A percentile compares a stretch with the other conserved stretches of the same genome.
phyloP scores from a whole-genome alignment of 2,329 filamentous ascomycete genomes.

The Akanthomyces lecanii region DNA sequence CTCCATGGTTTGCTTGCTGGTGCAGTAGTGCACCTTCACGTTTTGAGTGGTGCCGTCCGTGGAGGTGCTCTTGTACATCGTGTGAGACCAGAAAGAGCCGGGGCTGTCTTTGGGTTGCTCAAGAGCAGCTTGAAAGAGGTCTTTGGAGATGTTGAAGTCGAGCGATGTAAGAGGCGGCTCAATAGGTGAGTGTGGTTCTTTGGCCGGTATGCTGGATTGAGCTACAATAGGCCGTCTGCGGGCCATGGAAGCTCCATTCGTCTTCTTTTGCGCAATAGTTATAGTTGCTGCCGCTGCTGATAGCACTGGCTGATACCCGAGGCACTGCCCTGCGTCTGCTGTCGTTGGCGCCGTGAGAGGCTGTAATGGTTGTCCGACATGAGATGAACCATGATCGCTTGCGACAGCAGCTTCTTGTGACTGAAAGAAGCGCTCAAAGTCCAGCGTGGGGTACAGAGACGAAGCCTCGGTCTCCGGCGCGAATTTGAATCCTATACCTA shows the following conservation, averaged over 20 bases:
- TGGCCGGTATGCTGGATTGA: not conserved
- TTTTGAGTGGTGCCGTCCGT: conserved; percentile 41
- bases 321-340: not conserved
- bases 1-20: conserved; percentile 62
- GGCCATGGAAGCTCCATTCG: not conserved
- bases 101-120: conserved; percentile 39
- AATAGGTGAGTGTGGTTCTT: not conserved
- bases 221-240: not conserved
- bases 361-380: not conserved
- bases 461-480: conserved; percentile 22
- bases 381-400: not conserved
- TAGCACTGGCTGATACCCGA: not conserved
- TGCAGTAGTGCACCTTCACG: conserved; percentile 75
- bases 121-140: conserved; percentile 46
- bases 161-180: conserved; percentile 36
- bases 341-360: not conserved
- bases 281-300: not conserved
- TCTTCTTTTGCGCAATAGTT: not conserved
- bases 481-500: conserved; percentile 30
- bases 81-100: conserved; percentile 64
- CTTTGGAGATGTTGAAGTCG: conserved; percentile 44
- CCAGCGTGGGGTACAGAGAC: conserved; percentile 24
- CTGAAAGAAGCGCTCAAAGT: conserved; percentile 13
- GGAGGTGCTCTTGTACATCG: conserved; percentile 56
- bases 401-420: conserved; percentile 1